A percentile compares a stretch with the other conserved stretches of the same genome.
Evolutionary conservation across 1,284 basidiomycete species (phyloP).

Genomic region (Abortiporus biennis): DNA sequence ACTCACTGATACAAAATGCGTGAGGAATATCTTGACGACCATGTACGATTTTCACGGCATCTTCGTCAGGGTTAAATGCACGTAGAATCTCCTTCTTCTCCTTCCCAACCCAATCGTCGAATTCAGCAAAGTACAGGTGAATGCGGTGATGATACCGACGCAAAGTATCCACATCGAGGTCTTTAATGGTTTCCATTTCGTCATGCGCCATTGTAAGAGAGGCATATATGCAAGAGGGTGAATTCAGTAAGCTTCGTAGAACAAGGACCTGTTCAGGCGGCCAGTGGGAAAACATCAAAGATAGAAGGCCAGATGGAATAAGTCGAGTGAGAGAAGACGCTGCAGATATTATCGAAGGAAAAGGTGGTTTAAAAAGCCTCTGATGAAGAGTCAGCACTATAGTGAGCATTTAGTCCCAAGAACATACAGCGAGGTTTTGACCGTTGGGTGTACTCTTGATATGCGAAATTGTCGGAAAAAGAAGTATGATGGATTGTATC

Average conservation of each 20-base stretch:
- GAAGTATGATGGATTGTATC: conserved; percentile 37
- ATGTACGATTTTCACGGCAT: conserved; percentile 33
- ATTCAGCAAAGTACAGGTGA: conserved; percentile 48
- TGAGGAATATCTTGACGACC: conserved; percentile 45
- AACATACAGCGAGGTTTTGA: conserved; percentile 29
- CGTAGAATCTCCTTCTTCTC: conserved; percentile 35
- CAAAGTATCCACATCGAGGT: conserved; percentile 38
- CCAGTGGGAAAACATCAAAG: conserved; percentile 31
- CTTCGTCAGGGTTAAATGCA: conserved; percentile 27
- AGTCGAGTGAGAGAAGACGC: conserved; percentile 25
- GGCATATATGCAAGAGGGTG: conserved; percentile 39
- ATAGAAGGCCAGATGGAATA: conserved; percentile 27
- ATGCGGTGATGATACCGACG: conserved; percentile 31
- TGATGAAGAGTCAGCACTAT: conserved; percentile 16
- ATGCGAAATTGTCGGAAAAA: conserved; percentile 54
- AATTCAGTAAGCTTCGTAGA: conserved; percentile 40
- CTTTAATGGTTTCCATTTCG: conserved; percentile 52
- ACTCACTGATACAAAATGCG: conserved; percentile 59
- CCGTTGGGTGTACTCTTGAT: conserved; percentile 55
- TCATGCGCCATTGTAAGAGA: conserved; percentile 52
- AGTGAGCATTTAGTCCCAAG: not conserved
- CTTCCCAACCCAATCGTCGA: conserved; percentile 56
- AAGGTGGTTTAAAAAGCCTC: conserved; percentile 42
- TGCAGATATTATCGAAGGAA: conserved; percentile 36
- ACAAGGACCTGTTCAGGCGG: conserved; percentile 40